phyloP scores from a whole-genome alignment of 176 grass and related monocot species.

The Oryza australiensis region DNA sequence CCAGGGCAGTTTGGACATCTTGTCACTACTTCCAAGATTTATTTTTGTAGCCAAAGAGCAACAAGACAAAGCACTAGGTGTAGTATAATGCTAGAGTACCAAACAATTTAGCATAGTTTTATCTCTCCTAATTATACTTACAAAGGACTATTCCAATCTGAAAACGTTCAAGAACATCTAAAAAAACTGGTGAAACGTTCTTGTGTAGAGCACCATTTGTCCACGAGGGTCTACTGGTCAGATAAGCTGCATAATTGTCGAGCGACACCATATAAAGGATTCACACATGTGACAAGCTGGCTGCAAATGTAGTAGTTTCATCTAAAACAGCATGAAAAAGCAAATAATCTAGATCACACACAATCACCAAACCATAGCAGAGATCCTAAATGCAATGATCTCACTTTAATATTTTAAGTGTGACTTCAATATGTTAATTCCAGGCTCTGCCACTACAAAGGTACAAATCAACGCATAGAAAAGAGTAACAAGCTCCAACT shows the following conservation, averaged over 20 bases:
- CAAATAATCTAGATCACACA: background rate
- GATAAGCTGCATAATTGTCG: constrained; percentile 26
- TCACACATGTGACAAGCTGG: background rate
- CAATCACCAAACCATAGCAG: background rate
- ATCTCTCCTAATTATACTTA: background rate
- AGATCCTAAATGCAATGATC: background rate
- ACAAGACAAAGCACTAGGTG: background rate
- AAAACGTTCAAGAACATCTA: background rate
- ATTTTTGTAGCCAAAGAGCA: background rate
- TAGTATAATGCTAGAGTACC: background rate
- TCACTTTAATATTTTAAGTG: background rate
- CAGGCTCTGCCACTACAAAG: background rate
- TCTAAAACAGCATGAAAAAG: background rate
- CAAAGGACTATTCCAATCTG: background rate
- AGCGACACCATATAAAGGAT: background rate
- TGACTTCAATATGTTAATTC: background rate
- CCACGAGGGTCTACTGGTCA: constrained; percentile 10
- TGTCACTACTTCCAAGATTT: constrained; percentile 1
- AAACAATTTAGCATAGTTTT: background rate
- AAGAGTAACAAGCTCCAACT: background rate
- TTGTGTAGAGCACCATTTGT: background rate
- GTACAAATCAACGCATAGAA: background rate
- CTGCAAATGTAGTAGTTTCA: background rate
- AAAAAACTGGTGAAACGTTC: background rate
- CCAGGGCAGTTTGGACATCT: constrained; percentile 25